Percentiles rank a stretch among this genome's conserved stretches.
Conservation (phyloP, 2,329 filamentous ascomycete genomes). For the Trichoderma cornu-damae region DNA sequence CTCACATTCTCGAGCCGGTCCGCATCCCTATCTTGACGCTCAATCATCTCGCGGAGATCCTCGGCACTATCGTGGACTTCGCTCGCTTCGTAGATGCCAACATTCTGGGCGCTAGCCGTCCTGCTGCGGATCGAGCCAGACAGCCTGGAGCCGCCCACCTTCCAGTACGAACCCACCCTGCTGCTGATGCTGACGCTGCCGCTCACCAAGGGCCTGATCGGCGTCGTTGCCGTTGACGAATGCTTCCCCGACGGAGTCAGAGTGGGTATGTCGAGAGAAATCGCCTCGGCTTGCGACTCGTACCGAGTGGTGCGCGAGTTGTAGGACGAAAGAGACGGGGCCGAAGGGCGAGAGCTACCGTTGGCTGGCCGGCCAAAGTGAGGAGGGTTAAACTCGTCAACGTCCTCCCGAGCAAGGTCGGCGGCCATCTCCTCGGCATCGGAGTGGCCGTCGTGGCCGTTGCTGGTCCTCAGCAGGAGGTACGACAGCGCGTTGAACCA, state of each 20-base stretch:
- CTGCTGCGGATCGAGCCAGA: slow-evolving; percentile 51
- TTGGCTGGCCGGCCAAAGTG: slow-evolving; percentile 38
- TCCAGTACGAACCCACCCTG: slow-evolving; percentile 58
- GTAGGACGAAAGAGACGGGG: slow-evolving; percentile 70
- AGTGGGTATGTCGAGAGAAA: slow-evolving; percentile 51
- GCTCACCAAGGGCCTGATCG: slow-evolving; percentile 29
- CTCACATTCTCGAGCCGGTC: slow-evolving; percentile 89
- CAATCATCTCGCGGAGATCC: slow-evolving; percentile 73
- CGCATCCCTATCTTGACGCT: slow-evolving; percentile 68
- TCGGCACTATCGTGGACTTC: slow-evolving; percentile 73
- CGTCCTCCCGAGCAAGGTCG: slow-evolving; percentile 56
- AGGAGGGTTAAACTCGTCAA: slow-evolving; percentile 82
- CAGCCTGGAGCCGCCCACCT: slow-evolving; percentile 39
- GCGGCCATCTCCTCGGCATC: slow-evolving; percentile 56
- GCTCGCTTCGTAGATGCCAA: slow-evolving; percentile 54
- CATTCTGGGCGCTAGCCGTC: slow-evolving; percentile 40
- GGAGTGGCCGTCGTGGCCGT: slow-evolving; percentile 57
- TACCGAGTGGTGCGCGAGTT: slow-evolving; percentile 67
- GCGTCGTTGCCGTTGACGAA: slow-evolving; percentile 25
- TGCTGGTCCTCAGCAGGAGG: slow-evolving; percentile 70
- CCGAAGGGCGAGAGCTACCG: slow-evolving; percentile 44
- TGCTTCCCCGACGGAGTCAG: slow-evolving; percentile 46
- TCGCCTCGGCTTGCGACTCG: slow-evolving; percentile 52
- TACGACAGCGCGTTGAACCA: slow-evolving; percentile 98
- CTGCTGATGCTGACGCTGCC: slow-evolving; percentile 50